A percentile compares a stretch with the other conserved stretches of the same genome.
phyloP scores from a whole-genome alignment of 495 filamentous ascomycete species.

The Paragyromitra xinjiangensis region DNA sequence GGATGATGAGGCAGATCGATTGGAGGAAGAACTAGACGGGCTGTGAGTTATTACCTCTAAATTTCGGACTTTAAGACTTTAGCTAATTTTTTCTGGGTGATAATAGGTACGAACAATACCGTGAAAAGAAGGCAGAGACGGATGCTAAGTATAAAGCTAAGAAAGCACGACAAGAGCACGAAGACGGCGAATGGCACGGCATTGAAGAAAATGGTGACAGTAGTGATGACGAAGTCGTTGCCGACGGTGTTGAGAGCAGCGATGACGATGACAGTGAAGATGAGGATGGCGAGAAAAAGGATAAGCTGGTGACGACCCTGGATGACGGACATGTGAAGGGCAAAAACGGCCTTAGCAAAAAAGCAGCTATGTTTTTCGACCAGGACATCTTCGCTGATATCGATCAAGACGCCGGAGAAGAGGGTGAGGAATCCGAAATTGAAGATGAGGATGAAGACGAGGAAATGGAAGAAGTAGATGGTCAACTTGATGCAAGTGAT shows the following conservation, averaged over 20 bases:
- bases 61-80: background rate
- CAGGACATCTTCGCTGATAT: conserved; percentile 94
- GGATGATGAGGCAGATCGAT: conserved; percentile 74
- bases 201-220: conserved; percentile 75
- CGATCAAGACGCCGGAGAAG: conserved; percentile 63
- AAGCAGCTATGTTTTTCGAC: conserved; percentile 87
- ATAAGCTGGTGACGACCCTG: conserved; percentile 64
- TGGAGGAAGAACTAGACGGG: conserved; percentile 84
- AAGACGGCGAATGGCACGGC: conserved; percentile 90
- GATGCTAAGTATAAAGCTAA: conserved; percentile 91
- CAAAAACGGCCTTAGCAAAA: conserved; percentile 73
- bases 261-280: conserved; percentile 67
- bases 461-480: conserved; percentile 56
- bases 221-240: conserved; percentile 63
- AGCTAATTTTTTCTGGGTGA: conserved; percentile 1
- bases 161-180: conserved; percentile 80
- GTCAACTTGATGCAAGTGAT: conserved; percentile 34
- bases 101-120: conserved; percentile 76
- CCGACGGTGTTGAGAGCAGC: conserved; percentile 66
- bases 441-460: conserved; percentile 66
- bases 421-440: conserved; percentile 61
- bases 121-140: conserved; percentile 75
- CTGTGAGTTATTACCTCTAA: conserved; percentile 60
- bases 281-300: conserved; percentile 59
- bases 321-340: conserved; percentile 61